These are phyloP conservation scores for Colletotrichum sp. DNA, from an alignment of 2,329 filamentous ascomycete species.

Conservation along the genomic window DNA sequence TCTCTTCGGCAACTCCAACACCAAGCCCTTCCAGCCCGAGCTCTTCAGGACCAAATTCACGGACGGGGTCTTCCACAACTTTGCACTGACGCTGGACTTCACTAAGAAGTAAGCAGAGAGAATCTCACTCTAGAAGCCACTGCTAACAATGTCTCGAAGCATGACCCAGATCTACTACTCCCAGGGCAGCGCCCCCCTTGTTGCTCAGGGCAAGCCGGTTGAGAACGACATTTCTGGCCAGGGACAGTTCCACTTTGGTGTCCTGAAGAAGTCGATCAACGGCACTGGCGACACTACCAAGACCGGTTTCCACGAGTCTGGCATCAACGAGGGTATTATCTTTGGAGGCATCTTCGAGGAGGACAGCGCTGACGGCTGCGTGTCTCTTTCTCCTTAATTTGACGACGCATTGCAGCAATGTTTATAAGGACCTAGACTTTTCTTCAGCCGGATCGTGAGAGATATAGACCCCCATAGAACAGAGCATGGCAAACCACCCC, in stretches of 20 bases:
- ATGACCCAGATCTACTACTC: conserved; percentile 65
- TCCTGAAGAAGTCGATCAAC: conserved; percentile 63
- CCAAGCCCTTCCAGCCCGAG: conserved; percentile 43
- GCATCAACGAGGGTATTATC: conserved; percentile 56
- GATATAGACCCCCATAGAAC: neutral
- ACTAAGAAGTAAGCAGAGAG: conserved; percentile 49
- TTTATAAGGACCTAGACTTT: neutral
- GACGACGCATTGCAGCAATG: neutral
- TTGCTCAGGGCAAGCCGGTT: conserved; percentile 47
- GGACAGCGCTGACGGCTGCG: conserved; percentile 39
- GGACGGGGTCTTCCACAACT: conserved; percentile 62
- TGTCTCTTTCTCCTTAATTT: neutral
- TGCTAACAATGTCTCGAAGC: conserved; percentile 34
- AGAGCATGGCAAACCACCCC: neutral
- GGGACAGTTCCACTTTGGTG: conserved; percentile 66
- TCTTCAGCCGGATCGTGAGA: neutral
- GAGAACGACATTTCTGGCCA: conserved; percentile 58
- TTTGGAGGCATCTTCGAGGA: conserved; percentile 59
- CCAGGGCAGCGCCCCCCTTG: conserved; percentile 46
- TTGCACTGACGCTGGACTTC: conserved; percentile 64
- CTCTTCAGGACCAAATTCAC: conserved; percentile 58
- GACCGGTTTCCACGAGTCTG: conserved; percentile 50
- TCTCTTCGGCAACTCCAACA: conserved; percentile 52
- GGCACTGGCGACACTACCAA: conserved; percentile 46
- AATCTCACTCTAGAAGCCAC: fast-evolving